Conservation (phyloP, 305 asterid genomes). For the Plantago coronopus region DNA sequence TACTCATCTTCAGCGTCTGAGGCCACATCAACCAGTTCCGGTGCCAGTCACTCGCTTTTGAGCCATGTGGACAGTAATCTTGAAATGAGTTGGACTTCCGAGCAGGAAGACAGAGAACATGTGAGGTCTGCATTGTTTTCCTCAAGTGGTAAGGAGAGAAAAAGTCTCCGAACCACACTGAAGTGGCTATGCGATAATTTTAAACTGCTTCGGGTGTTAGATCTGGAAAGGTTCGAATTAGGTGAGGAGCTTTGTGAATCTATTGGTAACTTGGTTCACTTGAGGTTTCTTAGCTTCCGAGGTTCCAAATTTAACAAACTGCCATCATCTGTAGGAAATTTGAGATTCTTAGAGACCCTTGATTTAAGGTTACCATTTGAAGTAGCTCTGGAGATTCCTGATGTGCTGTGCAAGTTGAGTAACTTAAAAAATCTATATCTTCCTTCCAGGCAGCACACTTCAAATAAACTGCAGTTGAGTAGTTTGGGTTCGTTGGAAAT, state of each 20-base stretch:
- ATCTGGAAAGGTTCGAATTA: constrained; percentile 26
- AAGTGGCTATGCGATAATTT: constrained; percentile 23
- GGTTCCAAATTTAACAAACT: constrained; percentile 24
- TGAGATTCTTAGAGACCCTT: constrained; percentile 33
- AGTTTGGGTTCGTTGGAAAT: constrained; percentile 29
- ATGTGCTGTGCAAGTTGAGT: constrained; percentile 26
- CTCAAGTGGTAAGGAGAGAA: constrained; percentile 11
- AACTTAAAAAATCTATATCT: constrained; percentile 29
- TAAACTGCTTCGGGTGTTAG: constrained; percentile 29
- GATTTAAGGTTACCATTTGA: constrained; percentile 22
- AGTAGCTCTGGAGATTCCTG: constrained; percentile 24
- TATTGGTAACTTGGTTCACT: constrained; percentile 27
- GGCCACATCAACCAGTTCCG: constrained; percentile 13
- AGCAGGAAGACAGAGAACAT: constrained; percentile 19
- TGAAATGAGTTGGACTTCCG: constrained; percentile 25
- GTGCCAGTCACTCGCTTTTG: constrained; percentile 23
- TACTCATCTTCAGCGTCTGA: constrained; percentile 14
- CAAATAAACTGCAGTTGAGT: constrained; percentile 21
- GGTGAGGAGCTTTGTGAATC: constrained; percentile 21
- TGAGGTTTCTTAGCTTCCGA: constrained; percentile 32
- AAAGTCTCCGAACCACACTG: constrained; percentile 3
- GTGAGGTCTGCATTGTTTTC: constrained; percentile 27
- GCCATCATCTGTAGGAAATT: constrained; percentile 26
- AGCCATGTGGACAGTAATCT: constrained; percentile 17
- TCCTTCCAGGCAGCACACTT: constrained; percentile 23